Base-by-base conservation (phyloP, 768 basidiomycete species). In the Auricularia auricula-judae region DNA sequence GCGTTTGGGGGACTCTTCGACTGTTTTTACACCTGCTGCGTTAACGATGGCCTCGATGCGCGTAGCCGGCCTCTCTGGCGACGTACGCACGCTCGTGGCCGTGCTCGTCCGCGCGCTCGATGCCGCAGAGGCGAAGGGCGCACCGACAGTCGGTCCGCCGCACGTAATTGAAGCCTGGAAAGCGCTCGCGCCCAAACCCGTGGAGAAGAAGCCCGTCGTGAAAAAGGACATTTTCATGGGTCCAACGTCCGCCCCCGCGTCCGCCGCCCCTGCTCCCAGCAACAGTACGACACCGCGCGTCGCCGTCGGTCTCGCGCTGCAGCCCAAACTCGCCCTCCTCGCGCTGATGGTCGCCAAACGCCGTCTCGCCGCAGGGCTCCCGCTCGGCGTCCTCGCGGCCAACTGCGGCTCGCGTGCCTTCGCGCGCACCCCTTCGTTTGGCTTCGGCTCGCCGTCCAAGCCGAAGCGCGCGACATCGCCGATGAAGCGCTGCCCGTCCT, bases 101-200 rank as follows among this genome's bases (percentile, higher is more conserved):
- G 88, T 93, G 12, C 79, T 91, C 10, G 83, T 91, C 36, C 83
- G 86, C 11, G 88, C 91, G 7, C 89, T 95, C 68, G 88, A 91
- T 68, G 74, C 86, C 14, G 85, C 86, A 0, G 76, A 69, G 81
- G 1, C 1, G 64, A 11, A 71, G 71, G 60, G 33, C 44, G 67
- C 36, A 43, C 63, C 60, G 71, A 54, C 53, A 12, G 23, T 35
- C 0, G 56, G 56, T 1, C 56, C 56, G 56, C 21, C 21, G 23
- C 16, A 59, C 34, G 18, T 59, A 8, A 7, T 59, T 1, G 56
- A 59, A 18, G 56, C 56, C 1, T 59, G 14, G 23, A 59, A 59
- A 4, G 33, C 23, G 1, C 29, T 59, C 33, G 16, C 14, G 33
- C 56, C 23, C 7, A 65, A 71, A 69, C 47, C 75, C 66, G 29